Conservation (phyloP, 2,329 filamentous ascomycete species). For the Fusarium sterilihyphosum region DNA sequence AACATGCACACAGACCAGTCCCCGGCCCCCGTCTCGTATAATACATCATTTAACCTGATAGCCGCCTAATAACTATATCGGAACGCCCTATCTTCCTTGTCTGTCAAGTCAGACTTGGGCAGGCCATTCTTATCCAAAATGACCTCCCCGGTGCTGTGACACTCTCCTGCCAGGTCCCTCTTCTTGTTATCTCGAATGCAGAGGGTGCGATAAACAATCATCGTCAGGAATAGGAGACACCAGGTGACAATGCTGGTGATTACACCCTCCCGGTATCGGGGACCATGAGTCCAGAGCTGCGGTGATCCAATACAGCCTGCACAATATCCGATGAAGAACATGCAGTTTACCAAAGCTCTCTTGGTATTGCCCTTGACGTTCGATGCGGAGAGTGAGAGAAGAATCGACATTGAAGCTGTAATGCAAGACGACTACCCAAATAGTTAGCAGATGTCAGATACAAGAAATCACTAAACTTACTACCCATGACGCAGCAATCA, state of each 20-base stretch:
- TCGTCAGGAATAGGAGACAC: background rate
- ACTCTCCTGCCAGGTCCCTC: background rate
- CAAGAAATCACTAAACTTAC: background rate
- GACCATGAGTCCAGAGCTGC: background rate
- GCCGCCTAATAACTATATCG: background rate
- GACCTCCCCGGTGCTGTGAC: background rate
- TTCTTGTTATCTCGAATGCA: background rate
- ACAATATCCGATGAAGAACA: conserved; percentile 1
- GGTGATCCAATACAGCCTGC: background rate
- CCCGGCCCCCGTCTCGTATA: too few species aligned
- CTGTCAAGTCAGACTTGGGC: background rate
- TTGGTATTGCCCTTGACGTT: conserved; percentile 4
- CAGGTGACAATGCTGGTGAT: background rate
- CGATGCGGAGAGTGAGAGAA: background rate
- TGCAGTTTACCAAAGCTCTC: background rate
- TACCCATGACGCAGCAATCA: background rate
- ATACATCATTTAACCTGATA: background rate
- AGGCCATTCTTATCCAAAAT: background rate
- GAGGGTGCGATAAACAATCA: background rate
- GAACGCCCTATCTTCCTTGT: background rate
- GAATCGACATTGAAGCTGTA: background rate
- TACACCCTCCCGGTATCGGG: background rate
- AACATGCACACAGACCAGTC: too few species aligned
- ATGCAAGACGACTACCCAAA: background rate
- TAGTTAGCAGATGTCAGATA: background rate